phyloP scores from a whole-genome alignment of 2,329 filamentous ascomycete genomes.

The Diaporthe sp. region DNA sequence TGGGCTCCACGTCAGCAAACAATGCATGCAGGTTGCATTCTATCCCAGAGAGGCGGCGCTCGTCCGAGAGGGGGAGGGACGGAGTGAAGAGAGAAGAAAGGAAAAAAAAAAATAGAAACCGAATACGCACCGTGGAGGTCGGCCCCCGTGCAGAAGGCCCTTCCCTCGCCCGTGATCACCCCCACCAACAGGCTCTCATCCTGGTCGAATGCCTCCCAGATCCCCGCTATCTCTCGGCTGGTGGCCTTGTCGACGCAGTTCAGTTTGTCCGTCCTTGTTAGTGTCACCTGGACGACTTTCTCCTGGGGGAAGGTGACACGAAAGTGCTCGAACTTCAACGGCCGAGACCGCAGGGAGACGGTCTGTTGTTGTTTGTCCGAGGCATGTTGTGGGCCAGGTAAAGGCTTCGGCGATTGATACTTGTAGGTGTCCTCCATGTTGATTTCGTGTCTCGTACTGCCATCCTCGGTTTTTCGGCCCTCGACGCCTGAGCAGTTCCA shows the following conservation, averaged over 20 bases:
- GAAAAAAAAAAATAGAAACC: too few species aligned
- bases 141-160: conserved; percentile 74
- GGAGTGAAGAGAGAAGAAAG: too few species aligned
- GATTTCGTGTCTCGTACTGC: not conserved
- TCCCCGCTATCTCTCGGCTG: conserved; percentile 59
- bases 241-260: conserved; percentile 64
- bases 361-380: not conserved
- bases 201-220: conserved; percentile 66
- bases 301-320: conserved; percentile 38
- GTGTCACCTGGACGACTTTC: conserved; percentile 49
- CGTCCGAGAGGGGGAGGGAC: not conserved
- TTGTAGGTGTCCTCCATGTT: conserved; percentile 5
- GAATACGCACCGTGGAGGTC: conserved; percentile 64
- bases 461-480: not conserved
- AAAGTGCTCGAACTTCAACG: conserved; percentile 40
- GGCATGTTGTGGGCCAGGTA: not conserved
- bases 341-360: conserved; percentile 38
- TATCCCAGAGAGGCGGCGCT: not conserved
- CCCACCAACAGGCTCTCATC: conserved; percentile 69
- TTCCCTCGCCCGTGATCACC: conserved; percentile 71
- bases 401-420: not conserved
- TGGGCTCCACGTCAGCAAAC: conserved; percentile 7
- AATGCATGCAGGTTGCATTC: not conserved
- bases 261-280: conserved; percentile 66
- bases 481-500: not conserved